phyloP scores from a whole-genome alignment of 2,329 filamentous ascomycete species.

The Talaromyces sp. region DNA sequence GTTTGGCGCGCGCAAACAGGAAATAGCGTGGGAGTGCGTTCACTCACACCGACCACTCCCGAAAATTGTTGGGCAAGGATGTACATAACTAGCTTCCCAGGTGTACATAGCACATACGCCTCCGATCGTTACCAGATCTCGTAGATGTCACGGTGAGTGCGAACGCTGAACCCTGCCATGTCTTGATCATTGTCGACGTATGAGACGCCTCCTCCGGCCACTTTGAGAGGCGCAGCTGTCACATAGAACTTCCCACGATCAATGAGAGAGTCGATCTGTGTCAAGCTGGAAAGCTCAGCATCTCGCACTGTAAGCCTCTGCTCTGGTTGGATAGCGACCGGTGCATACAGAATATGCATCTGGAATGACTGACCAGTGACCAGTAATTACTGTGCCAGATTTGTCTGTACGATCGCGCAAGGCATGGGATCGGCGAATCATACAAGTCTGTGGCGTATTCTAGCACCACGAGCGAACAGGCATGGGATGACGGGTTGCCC shows the following conservation, averaged over 20 bases:
- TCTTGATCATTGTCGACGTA: background rate
- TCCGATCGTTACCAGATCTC: slow-evolving; percentile 10
- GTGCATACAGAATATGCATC: slow-evolving; percentile 10
- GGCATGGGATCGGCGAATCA: slow-evolving; percentile 17
- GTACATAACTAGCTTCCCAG: slow-evolving; percentile 1
- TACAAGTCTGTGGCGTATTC: slow-evolving; percentile 2
- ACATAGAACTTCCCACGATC: background rate
- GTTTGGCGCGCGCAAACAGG: slow-evolving; percentile 10
- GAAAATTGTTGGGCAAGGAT: slow-evolving; percentile 9
- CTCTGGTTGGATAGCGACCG: slow-evolving; percentile 3
- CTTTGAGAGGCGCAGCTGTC: background rate
- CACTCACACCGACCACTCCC: background rate
- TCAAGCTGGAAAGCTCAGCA: background rate
- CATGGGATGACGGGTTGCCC: slow-evolving; percentile 7
- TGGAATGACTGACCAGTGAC: background rate
- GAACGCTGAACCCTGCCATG: background rate
- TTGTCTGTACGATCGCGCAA: slow-evolving; percentile 15
- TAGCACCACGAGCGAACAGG: slow-evolving; percentile 16
- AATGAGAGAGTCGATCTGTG: background rate
- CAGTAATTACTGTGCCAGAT: slow-evolving; percentile 1
- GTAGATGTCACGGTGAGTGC: background rate
- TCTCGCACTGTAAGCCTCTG: background rate
- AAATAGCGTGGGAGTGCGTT: slow-evolving; percentile 6
- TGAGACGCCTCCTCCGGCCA: background rate
- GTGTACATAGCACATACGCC: slow-evolving; percentile 9